Conservation (phyloP, 805 yeast species). For the Teunomyces aglyptinius region DNA sequence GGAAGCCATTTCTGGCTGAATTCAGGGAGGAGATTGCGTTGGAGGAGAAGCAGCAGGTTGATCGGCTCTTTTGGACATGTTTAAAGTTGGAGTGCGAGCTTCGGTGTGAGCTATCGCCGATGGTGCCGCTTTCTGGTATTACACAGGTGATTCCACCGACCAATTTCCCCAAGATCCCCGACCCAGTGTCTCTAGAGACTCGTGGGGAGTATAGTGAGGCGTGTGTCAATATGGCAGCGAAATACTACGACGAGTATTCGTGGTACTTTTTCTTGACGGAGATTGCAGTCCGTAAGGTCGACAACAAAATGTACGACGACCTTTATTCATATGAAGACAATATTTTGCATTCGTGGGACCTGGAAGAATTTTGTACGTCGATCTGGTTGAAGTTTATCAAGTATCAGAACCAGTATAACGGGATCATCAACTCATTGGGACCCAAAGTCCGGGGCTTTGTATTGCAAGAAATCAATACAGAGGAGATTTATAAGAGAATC, state of each 20-base stretch:
- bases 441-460: conserved; percentile 34
- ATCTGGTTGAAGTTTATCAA: conserved; percentile 29
- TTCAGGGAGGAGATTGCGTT: conserved; percentile 4
- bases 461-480: conserved; percentile 29
- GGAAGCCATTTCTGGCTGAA: conserved; percentile 3
- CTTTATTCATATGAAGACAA: conserved; percentile 18
- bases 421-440: conserved; percentile 35
- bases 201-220: conserved; percentile 19
- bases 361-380: conserved; percentile 17
- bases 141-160: conserved; percentile 29
- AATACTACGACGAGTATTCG: conserved; percentile 24
- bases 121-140: conserved; percentile 32
- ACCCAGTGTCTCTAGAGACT: conserved; percentile 15
- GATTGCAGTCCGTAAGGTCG: conserved; percentile 39
- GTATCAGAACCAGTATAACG: conserved; percentile 37
- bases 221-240: conserved; percentile 22
- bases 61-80: conserved; percentile 36
- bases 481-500: conserved; percentile 27
- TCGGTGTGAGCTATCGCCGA: conserved; percentile 33
- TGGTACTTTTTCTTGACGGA: conserved; percentile 42
- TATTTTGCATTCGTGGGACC: conserved; percentile 21
- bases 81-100: conserved; percentile 38
- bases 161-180: conserved; percentile 31
- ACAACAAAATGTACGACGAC: conserved; percentile 36
- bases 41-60: conserved; percentile 18